Evolutionary conservation across 139 green algal species (phyloP).

Genomic region (Bryopsis sp.): DNA sequence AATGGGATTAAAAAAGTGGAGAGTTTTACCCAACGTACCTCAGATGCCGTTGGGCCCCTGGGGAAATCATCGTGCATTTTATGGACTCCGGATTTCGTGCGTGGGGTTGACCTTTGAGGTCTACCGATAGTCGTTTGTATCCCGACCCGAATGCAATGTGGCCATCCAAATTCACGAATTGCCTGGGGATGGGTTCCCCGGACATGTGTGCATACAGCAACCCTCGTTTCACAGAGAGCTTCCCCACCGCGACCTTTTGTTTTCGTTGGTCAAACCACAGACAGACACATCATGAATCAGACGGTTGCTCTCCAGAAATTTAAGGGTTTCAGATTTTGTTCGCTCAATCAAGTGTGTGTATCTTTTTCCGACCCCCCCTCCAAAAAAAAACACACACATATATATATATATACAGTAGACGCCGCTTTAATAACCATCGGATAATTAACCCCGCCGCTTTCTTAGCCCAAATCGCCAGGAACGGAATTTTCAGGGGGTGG

Average conservation of each 20-base stretch:
- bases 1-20: too few species aligned
- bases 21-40: conserved; percentile 25
- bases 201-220: conserved; percentile 28
- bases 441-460: too few species aligned
- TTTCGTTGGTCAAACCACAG: too few species aligned
- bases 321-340: background rate
- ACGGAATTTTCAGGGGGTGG: too few species aligned
- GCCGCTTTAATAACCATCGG: too few species aligned
- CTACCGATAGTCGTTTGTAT: conserved; percentile 52
- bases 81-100: conserved; percentile 34
- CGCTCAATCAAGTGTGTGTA: too few species aligned
- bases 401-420: too few species aligned
- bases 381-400: too few species aligned
- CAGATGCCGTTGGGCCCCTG: conserved; percentile 53
- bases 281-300: too few species aligned
- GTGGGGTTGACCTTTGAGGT: conserved; percentile 39
- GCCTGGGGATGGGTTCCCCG: conserved; percentile 35
- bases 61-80: conserved; percentile 60
- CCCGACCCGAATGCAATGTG: conserved; percentile 35
- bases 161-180: conserved; percentile 37
- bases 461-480: too few species aligned
- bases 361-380: too few species aligned
- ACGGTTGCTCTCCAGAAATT: background rate
- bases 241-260: conserved; percentile 31
- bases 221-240: conserved; percentile 24